Evolutionary conservation across 768 basidiomycete genomes (phyloP), one percentile per base, ranked within the genome.

Genomic region (Suillus brevipes): DNA sequence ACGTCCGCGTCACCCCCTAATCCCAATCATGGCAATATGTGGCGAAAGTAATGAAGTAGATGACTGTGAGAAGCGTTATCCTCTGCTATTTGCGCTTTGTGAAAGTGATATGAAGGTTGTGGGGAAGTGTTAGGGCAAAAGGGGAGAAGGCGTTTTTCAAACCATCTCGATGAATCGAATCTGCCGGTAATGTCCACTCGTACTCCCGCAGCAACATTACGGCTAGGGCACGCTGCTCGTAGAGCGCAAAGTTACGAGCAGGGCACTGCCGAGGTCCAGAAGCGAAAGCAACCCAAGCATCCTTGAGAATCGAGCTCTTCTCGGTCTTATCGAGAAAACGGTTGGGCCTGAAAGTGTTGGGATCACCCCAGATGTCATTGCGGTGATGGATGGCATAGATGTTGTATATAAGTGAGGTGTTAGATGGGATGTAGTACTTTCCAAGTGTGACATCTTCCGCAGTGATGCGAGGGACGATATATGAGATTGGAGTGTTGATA

Each of bases 171-270:
- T 79, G 78, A 0, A 68, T 62, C 38, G 73, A 74, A 45, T 72
- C 65, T 28, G 57, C 62, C 3, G 78, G 78, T 6, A 80, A 69
- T 7, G 62, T 56, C 78, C 78, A 79, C 60, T 78, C 69, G 61
- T 75, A 80, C n/a, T 72, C 64, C 14, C 70, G 62, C 14, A 79
- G 68, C 18, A 80, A 68, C 75, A 80, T 78, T 60, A 74, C 71
- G 9, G 73, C 50, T 14, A 80, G 67, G 13, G 76, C 75, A 34
- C 78, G 72, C 70, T 76, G 76, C 73, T 79, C 73, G 64, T 69
- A 72, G 31, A 71, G 53, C 20, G 73, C 70, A 64, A 74, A 74
- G 67, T 69, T 63, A 60, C 74, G 66, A 14, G 78, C 78, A 18
- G 75, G 74, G 57, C 78, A 79, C 65, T 78, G 77, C 38, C 75